Percentiles rank a stretch among this genome's conserved stretches.
phyloP scores from a whole-genome alignment of 169 alveolate species.

The Plasmodium gaboni region DNA sequence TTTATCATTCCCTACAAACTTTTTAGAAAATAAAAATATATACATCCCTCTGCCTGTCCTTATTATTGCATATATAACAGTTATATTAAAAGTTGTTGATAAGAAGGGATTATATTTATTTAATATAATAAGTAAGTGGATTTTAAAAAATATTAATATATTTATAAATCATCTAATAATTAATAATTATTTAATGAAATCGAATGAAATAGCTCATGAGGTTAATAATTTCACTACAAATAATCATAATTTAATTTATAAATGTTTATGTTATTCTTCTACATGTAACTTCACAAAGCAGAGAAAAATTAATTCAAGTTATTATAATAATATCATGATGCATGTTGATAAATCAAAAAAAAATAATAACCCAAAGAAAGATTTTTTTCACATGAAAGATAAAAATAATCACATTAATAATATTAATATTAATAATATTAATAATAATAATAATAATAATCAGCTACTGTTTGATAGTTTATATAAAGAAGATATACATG shows the following conservation, averaged over 20 bases:
- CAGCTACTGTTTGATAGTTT: not conserved
- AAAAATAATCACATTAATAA: too few relatives aligned
- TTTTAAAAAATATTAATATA: conserved; percentile 17
- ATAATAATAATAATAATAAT: not conserved
- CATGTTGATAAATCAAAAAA: too few relatives aligned
- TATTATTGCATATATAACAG: conserved; percentile 42
- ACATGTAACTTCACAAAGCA: conserved; percentile 50
- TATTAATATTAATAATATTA: not conserved
- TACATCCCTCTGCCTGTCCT: conserved; percentile 61
- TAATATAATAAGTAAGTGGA: conserved; percentile 50
- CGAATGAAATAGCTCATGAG: conserved; percentile 46
- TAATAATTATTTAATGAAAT: conserved; percentile 55
- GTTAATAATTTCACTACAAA: conserved; percentile 66
- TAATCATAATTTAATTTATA: conserved; percentile 42
- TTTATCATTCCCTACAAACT: conserved; percentile 63
- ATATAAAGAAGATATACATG: not conserved
- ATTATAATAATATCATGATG: too few relatives aligned
- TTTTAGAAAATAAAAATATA: conserved; percentile 51
- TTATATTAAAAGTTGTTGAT: conserved; percentile 46
- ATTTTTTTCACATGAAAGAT: not conserved
- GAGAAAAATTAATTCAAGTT: not conserved
- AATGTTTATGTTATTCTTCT: conserved; percentile 54
- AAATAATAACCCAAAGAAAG: too few relatives aligned
- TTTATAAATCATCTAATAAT: conserved; percentile 47
- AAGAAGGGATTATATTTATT: conserved; percentile 54